Conservation (phyloP, 1,284 basidiomycete genomes). For the Testicularia cyperi region DNA sequence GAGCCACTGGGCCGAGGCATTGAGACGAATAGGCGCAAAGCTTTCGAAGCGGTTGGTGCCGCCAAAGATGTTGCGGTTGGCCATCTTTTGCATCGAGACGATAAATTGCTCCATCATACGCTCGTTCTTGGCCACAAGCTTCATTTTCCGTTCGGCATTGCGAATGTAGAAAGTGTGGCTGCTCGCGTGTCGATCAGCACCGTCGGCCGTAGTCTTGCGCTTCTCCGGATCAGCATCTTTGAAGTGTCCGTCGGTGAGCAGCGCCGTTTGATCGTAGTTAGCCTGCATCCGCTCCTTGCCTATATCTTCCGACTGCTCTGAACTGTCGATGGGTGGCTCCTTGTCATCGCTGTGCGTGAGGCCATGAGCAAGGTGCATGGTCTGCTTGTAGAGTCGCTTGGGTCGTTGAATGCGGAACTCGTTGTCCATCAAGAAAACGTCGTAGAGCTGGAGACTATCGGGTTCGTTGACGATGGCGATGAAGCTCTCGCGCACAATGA, state of each 20-base stretch:
- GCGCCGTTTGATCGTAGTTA: constrained; percentile 45
- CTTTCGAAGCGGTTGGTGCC: constrained; percentile 74
- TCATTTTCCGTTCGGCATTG: constrained; percentile 86
- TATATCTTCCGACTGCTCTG: constrained; percentile 24
- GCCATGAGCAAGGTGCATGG: constrained; percentile 49
- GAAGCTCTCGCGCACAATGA: constrained; percentile 89
- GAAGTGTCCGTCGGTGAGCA: constrained; percentile 53
- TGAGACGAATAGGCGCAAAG: constrained; percentile 88
- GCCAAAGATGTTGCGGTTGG: constrained; percentile 76
- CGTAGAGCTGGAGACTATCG: constrained; percentile 73
- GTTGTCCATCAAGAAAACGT: constrained; percentile 88
- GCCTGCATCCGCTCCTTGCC: constrained; percentile 11
- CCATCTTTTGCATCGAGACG: constrained; percentile 81
- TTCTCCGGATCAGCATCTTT: constrained; percentile 27
- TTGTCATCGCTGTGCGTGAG: constrained; percentile 39
- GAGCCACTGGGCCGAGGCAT: constrained; percentile 95
- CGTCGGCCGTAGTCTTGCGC: constrained; percentile 21
- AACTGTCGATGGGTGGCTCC: constrained; percentile 18
- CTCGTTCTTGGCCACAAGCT: constrained; percentile 84
- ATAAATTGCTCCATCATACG: constrained; percentile 98
- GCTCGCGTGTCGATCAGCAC: constrained; percentile 54
- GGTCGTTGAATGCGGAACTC: constrained; percentile 79
- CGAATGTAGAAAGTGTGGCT: constrained; percentile 91
- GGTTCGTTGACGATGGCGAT: constrained; percentile 84
- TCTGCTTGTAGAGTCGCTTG: constrained; percentile 60